Base-by-base conservation (phyloP, 371 early-diverging fungal genomes). In the Furculomyces boomerangus region DNA sequence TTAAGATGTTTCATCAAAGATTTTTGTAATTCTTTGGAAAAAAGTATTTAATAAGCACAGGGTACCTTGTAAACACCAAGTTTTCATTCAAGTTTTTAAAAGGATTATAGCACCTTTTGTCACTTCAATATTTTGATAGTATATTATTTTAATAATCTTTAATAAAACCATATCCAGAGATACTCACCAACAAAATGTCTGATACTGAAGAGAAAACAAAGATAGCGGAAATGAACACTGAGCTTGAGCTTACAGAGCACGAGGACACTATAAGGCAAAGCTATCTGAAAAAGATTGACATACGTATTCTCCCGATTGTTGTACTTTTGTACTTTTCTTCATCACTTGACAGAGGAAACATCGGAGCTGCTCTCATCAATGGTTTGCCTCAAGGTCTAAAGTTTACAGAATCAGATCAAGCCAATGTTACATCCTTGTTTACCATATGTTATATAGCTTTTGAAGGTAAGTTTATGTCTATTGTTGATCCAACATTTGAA, bases 321-420 rank as follows among this genome's bases (percentile, higher is more conserved):
- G 70, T 76, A 49, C 63, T 79, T 29, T 74, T 80, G 20, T 86
- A 86, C 54, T 71, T 86, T 49, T 77, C 83, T 43, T 77, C 75
- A 51, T 79, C 79, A 54, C 63, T 88, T 10, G 87, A 86, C 61
- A 75, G 86, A 44, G 78, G 78, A 51, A 88, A 86, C 57, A 82
- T 88, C 63, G 84, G 68, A 24, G 66, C 60, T 32, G 68, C 68
- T 20, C 60, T 63, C 28, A 50, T 58, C 14, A 66, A 63, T 1
- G 60, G 60, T 1, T 54, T 67, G 18, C 56, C 57, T 25, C 47
- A 47, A 29, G 60, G 63, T 29, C 54, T 61, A 3, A 50, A 63
- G 20, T 51, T 67, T 13, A 58, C 30, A 13, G 2, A 10, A 20
- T 24, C 44, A 25, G 45, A 59, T 2, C 30, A 28, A 29, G 43